These are phyloP conservation scores for Darksidea phi DNA, from an alignment of 495 filamentous ascomycete genomes.

Conservation along the genomic window DNA sequence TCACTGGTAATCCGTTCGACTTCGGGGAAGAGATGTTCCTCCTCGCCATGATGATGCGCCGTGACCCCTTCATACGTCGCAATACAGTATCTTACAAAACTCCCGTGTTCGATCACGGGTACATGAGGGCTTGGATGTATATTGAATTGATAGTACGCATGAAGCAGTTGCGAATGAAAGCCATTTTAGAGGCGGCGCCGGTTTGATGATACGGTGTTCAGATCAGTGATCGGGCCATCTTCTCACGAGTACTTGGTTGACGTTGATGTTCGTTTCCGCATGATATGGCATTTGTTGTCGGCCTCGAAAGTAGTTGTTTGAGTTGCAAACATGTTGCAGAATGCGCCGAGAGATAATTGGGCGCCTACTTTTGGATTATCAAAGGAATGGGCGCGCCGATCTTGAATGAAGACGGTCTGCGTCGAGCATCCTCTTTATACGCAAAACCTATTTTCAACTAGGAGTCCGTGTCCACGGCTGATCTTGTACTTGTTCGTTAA, in stretches of 20 bases:
- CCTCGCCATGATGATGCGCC: constrained; percentile 49
- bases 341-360: neutral
- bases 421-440: neutral
- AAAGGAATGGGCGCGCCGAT: neutral
- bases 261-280: neutral
- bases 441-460: neutral
- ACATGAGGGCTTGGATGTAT: constrained; percentile 52
- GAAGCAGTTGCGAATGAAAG: constrained; percentile 51
- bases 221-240: constrained; percentile 23
- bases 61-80: constrained; percentile 38
- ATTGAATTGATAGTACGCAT: constrained; percentile 52
- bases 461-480: neutral
- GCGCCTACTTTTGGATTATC: neutral
- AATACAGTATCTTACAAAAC: constrained; percentile 47
- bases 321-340: neutral
- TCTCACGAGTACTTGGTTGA: constrained; percentile 12
- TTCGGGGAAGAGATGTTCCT: constrained; percentile 47
- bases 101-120: constrained; percentile 29
- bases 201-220: constrained; percentile 6
- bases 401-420: neutral
- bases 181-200: constrained; percentile 46
- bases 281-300: neutral
- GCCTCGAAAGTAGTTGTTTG: neutral
- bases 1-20: constrained; percentile 45
- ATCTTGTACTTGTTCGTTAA: neutral